phyloP scores from a whole-genome alignment of 2,329 filamentous ascomycete genomes.

The Orbilia quercus region DNA sequence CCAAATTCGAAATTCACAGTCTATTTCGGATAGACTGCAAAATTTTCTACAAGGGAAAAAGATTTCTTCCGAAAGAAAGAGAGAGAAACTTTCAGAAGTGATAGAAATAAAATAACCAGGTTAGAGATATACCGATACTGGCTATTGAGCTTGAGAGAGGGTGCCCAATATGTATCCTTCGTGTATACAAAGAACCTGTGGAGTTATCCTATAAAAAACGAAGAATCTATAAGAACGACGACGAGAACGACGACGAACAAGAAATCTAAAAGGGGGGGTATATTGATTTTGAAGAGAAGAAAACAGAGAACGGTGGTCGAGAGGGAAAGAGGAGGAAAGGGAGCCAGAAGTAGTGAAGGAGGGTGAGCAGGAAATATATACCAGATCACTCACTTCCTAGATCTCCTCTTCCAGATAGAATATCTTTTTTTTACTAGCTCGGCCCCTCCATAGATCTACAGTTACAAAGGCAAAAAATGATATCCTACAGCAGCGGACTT shows the following conservation, averaged over 20 bases:
- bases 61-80: slow-evolving; percentile 43
- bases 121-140: slow-evolving; percentile 53
- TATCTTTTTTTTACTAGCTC: slow-evolving; percentile 19
- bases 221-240: slow-evolving; percentile 43
- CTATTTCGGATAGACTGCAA: slow-evolving; percentile 14
- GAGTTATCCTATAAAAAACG: slow-evolving; percentile 33
- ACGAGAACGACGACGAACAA: slow-evolving; percentile 48
- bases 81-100: slow-evolving; percentile 42
- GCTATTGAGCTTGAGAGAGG: slow-evolving; percentile 53
- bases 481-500: slow-evolving; percentile 4
- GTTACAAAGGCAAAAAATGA: slow-evolving; percentile 1
- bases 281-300: slow-evolving; percentile 33
- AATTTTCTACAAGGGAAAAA: slow-evolving; percentile 12
- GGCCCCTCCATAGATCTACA: slow-evolving; percentile 12
- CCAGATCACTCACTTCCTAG: slow-evolving; percentile 15
- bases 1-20: slow-evolving; percentile 26
- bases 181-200: slow-evolving; percentile 53
- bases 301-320: slow-evolving; percentile 41
- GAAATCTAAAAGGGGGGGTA: slow-evolving; percentile 50
- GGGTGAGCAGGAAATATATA: slow-evolving; percentile 55
- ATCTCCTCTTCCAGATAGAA: background rate
- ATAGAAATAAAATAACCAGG: slow-evolving; percentile 42
- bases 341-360: slow-evolving; percentile 35
- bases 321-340: slow-evolving; percentile 21
- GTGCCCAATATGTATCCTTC: slow-evolving; percentile 52